Evolutionary conservation across 768 basidiomycete species (phyloP), one percentile per base, ranked within the genome.

Genomic region (Kondoa malvinella): DNA sequence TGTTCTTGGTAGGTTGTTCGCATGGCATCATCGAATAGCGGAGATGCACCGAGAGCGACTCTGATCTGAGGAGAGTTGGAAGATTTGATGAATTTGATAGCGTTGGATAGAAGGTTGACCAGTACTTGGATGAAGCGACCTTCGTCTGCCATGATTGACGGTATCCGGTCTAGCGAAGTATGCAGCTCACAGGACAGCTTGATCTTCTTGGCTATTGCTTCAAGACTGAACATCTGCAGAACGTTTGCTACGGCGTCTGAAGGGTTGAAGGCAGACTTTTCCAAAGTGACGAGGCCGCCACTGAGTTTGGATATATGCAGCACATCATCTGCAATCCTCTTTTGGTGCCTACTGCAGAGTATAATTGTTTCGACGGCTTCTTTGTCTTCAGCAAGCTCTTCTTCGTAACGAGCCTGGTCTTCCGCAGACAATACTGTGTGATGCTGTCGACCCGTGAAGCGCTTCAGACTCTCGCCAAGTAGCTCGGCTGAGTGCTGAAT

Each of bases 281-380:
- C 64, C 15, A 69, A 60, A 21, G 63, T 56, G 15, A 69, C 69
- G 4, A 69, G 66, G 56, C 64, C 64, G 3, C 67, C 40, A 50
- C 68, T 68, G 40, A 68, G 64, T 27, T 68, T 68, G 65, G 68
- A 68, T 17, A 68, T 61, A 40, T 68, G 68, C 34, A 68, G 66
- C 12, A 68, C 68, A 30, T 68, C 67, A 50, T 69, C 69, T 21
- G 69, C 69, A 4, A 69, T 69, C n/a, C 67, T 29, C 56, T 69
- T 69, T 33, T 69, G 69, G 40, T 69, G 69, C 29, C 66, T 56
- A 61, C 57, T 62, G 1, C 65, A 69, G 8, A 69, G 34, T 14
- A 69, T 57, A 27, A 69, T 69, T 15, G 69, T 69, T n/a, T 62
- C 58, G 50, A 69, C 64, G 1, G 69, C 69, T 14, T 69, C 69